Evolutionary conservation across 345 rosid genomes (phyloP).

Genomic region (Excoecaria agallocha): DNA sequence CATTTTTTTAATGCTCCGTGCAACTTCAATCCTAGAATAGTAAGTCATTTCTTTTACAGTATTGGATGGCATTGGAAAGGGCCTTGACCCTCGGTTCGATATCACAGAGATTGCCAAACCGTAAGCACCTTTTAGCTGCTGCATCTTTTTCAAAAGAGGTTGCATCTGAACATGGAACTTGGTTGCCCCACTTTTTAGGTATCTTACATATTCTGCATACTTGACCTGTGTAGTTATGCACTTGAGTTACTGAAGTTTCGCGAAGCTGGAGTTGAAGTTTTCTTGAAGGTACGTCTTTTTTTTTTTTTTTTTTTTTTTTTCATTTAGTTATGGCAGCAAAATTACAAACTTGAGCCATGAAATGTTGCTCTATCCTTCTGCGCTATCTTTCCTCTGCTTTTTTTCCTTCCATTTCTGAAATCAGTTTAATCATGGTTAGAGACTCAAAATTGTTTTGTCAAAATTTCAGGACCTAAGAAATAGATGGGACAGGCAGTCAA

Average conservation of each 20-base stretch:
- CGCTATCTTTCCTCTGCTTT: not conserved
- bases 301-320: not conserved
- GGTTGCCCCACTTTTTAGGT: not conserved
- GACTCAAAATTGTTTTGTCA: conserved; percentile 10
- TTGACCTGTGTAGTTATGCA: conserved; percentile 64
- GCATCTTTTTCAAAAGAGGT: not conserved
- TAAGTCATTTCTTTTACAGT: conserved; percentile 45
- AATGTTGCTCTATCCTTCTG: conserved; percentile 10
- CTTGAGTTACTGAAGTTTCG: conserved; percentile 84
- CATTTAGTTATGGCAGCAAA: not conserved
- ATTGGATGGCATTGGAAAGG: conserved; percentile 97
- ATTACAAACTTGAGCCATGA: conserved; percentile 26
- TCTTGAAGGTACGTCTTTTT: conserved; percentile 50
- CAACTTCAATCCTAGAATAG: conserved; percentile 17
- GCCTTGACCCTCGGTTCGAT: conserved; percentile 96
- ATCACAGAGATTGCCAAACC: conserved; percentile 98
- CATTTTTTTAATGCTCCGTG: conserved; percentile 3
- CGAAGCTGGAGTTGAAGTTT: conserved; percentile 95
- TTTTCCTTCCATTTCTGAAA: not conserved
- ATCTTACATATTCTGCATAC: conserved; percentile 24
- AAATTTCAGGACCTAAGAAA: conserved; percentile 74
- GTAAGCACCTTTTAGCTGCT: conserved; percentile 46
- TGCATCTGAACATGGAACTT: not conserved
- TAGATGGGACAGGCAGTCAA: conserved; percentile 94
- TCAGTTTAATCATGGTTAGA: not conserved